Conservation (phyloP, 805 yeast species). For the Yarrowia sp. region DNA sequence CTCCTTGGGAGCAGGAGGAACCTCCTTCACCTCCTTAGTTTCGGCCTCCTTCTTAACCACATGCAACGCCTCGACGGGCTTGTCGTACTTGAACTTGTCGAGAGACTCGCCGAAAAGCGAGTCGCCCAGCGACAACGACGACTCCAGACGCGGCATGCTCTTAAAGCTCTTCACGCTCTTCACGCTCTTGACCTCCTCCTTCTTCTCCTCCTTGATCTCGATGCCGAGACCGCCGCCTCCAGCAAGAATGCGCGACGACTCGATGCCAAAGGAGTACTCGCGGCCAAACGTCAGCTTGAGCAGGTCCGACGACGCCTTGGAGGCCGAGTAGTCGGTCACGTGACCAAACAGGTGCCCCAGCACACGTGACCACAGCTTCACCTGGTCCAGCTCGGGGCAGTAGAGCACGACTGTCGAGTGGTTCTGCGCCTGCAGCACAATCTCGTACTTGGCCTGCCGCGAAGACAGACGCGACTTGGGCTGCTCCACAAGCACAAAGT, state of each 20-base stretch:
- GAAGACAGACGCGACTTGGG: constrained; percentile 10
- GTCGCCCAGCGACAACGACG: constrained; percentile 1
- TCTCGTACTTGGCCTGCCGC: constrained; percentile 10
- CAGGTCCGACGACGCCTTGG: constrained; percentile 1
- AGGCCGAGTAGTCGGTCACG: constrained; percentile 21
- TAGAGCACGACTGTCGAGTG: constrained; percentile 7
- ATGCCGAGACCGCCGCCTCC: constrained; percentile 18
- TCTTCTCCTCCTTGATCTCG: background rate
- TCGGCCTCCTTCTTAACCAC: background rate
- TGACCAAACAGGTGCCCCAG: constrained; percentile 16
- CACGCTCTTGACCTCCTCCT: background rate
- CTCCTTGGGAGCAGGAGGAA: background rate
- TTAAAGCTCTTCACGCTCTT: background rate
- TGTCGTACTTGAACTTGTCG: constrained; percentile 17
- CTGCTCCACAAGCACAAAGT: constrained; percentile 14
- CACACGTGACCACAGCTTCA: constrained; percentile 13
- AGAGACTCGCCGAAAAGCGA: constrained; percentile 13
- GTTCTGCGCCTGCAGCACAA: constrained; percentile 19
- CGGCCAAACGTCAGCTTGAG: constrained; percentile 19
- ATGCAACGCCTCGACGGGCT: constrained; percentile 1
- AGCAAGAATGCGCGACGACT: constrained; percentile 5
- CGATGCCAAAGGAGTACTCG: constrained; percentile 18
- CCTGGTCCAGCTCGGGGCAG: constrained; percentile 24
- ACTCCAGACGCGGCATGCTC: background rate
- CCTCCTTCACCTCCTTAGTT: background rate